phyloP scores from a whole-genome alignment of 163 green algal species.

The Scenedesmus sp. region DNA sequence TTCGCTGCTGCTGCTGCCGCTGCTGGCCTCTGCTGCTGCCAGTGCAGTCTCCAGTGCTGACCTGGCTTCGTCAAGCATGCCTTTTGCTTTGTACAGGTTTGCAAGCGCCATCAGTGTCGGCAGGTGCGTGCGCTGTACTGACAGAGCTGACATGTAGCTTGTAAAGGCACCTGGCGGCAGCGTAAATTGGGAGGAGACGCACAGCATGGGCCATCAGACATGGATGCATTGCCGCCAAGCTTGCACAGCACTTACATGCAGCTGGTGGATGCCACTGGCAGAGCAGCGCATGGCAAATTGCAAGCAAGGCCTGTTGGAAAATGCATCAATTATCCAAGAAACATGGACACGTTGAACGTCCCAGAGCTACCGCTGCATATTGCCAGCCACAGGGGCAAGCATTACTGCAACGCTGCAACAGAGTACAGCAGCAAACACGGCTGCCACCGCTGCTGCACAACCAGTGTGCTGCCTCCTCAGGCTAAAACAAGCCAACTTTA shows the following conservation, averaged over 20 bases:
- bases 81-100: slow-evolving; percentile 74
- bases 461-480: no score
- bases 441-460: no score
- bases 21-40: background rate
- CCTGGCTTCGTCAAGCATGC: slow-evolving; percentile 65
- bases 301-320: background rate
- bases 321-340: no score
- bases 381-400: no score
- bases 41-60: background rate
- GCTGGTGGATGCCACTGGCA: background rate
- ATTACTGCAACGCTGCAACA: no score
- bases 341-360: no score
- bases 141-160: slow-evolving; percentile 74
- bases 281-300: background rate
- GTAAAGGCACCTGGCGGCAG: slow-evolving; percentile 66
- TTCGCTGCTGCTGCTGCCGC: background rate
- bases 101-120: slow-evolving; percentile 71
- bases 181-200: background rate
- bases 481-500: no score
- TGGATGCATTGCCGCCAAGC: background rate
- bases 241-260: background rate
- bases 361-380: no score
- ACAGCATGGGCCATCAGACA: background rate
- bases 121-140: slow-evolving; percentile 58
- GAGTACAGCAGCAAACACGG: no score